phyloP scores from a whole-genome alignment of 345 rosid genomes.

The Abelmoschus esculentus region DNA sequence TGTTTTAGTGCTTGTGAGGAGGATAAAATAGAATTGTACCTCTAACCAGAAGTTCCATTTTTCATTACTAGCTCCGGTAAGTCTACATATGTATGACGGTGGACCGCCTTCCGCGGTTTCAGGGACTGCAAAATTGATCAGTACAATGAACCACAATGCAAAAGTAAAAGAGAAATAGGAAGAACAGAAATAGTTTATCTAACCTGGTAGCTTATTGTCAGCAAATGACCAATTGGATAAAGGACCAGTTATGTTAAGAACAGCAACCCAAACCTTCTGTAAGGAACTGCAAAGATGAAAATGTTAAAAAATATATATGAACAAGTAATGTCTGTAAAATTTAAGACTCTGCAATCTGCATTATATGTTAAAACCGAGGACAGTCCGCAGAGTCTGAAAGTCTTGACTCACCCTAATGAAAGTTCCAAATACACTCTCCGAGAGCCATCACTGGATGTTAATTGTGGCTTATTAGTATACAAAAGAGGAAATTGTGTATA shows the following conservation, averaged over 20 bases:
- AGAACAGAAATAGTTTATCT: neutral
- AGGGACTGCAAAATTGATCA: constrained; percentile 42
- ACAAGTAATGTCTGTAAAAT: neutral
- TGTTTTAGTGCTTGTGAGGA: neutral
- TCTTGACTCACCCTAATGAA: constrained; percentile 72
- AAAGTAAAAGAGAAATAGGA: neutral
- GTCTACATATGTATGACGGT: constrained; percentile 70
- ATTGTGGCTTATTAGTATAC: constrained; percentile 35
- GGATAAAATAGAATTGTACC: constrained; percentile 30
- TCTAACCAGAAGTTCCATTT: constrained; percentile 95
- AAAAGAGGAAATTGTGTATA: constrained; percentile 53
- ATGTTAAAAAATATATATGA: too few species aligned
- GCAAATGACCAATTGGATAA: constrained; percentile 93
- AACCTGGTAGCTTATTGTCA: constrained; percentile 70
- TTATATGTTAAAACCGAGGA: neutral
- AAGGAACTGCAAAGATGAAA: constrained; percentile 51
- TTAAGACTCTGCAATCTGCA: neutral
- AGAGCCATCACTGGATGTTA: constrained; percentile 30
- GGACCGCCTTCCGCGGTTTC: constrained; percentile 62
- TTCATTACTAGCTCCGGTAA: constrained; percentile 58
- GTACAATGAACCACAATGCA: neutral
- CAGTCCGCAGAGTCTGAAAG: neutral
- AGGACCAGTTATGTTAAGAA: constrained; percentile 87
- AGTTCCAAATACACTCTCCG: constrained; percentile 83
- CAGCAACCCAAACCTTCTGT: constrained; percentile 86